Evolutionary conservation across 805 yeast species (phyloP), one percentile per base, ranked within the genome.

Genomic region (Candida awuae): DNA sequence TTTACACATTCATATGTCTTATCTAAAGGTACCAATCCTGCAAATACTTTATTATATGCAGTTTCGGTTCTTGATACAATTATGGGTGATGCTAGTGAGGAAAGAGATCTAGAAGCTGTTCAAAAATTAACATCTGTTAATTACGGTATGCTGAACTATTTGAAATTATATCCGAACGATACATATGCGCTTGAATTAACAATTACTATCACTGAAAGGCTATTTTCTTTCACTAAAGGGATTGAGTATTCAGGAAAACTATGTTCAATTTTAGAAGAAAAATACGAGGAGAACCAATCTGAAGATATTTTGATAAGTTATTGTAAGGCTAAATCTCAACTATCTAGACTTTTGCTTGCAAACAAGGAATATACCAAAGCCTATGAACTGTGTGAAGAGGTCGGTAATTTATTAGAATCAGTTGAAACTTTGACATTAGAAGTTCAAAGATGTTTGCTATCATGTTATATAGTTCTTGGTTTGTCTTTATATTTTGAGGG

Each of bases 1-100:
- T 79, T 79, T 51, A 80, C 84, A 1, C 97, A 92, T 59, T 84
- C 95, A 0, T 83, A 72, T 49, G 70, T 77, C 10, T 62, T 90
- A 35, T 77, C 96, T 2, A 80, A 80, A 52, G 95, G 95, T 2
- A 66, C 70, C 31, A 74, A 80, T 31, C 75, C 81, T 18, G 58
- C 77, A 29, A 78, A 92, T 0, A 85, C 83, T 56, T 54, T 85
- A 33, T 65, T 86, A 20, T 84, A 81, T 58, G 94, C 90, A 0
- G 58, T 71, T 34, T 71, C 73, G 34, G 65, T 81, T 38, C 58
- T 79, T 32, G 54, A 65, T 50, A 67, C 69, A 45, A 57, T 73
- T 35, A 63, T 70, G 23, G 66, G 68, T 3, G 50, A 35, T 15
- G 43, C 41, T 2, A 23, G 58, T 4, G 71, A 73, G 57, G 67